Evolutionary conservation across 202 grass and related monocot species (phyloP), one percentile per base, ranked within the genome.

Genomic region (Schoenoplectus triqueter): DNA sequence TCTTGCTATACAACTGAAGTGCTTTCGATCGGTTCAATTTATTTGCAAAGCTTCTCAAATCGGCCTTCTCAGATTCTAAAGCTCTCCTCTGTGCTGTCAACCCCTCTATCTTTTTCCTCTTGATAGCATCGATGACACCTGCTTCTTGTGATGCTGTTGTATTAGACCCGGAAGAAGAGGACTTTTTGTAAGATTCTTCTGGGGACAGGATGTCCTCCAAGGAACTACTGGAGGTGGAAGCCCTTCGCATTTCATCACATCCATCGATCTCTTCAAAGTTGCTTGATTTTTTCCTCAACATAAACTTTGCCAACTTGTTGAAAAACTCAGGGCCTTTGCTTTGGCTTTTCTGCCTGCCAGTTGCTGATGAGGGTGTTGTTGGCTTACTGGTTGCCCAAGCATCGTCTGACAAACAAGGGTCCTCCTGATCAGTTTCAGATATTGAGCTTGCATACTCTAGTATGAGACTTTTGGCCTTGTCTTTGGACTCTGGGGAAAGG

Each of bases 401-500:
- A 4, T 91, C 91, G 17, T 86, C 89, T 76, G 84, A 67, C 13
- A 91, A 95, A 71, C 91, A 97, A 63, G 92, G 86, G 62, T 85
- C 90, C 47, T 95, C 93, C 3, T 89, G 94, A 66, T 86, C 91
- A 62, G 87, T 90, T 64, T 81, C 78, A 31, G 44, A 87, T 87
- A 87, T 90, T 1, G 61, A 81, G 85, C 92, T 95, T 46, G 91
- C 91, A 80, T 98, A 98, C 68, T 98, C 91, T 79, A 94, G 73
- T 92, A 98, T 94, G 50, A 95, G 88, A 69, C 92, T 89, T 82
- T 95, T 98, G 56, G 95, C 95, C 69, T 84, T 98, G 63, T 91
- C 69, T 91, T 94, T 89, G 31, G 95, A 95, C 68, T 94, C 90
- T 5, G 87, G 89, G 64, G 91, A 95, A 74, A 95, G 65, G 76